Conservation (phyloP, 345 rosid species). For the Linum tenue region DNA sequence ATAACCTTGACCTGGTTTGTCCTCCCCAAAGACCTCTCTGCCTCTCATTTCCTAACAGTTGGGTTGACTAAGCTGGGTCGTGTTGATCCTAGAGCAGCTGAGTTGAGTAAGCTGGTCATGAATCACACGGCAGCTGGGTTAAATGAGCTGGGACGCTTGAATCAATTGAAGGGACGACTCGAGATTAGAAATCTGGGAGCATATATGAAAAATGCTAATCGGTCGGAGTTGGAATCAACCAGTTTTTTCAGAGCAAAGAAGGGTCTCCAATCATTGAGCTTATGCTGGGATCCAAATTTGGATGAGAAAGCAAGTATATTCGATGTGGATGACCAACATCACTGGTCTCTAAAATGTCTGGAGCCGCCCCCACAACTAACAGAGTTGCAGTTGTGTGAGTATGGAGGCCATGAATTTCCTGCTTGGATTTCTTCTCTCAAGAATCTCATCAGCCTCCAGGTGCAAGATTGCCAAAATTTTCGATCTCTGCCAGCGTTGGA, state of each 20-base stretch:
- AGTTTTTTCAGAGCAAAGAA: slow-evolving; percentile 2
- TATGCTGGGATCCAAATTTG: background rate
- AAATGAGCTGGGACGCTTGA: background rate
- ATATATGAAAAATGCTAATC: background rate
- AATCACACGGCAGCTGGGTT: background rate
- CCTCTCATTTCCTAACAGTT: background rate
- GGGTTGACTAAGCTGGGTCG: background rate
- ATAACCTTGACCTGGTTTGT: background rate
- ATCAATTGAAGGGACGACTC: slow-evolving; percentile 5
- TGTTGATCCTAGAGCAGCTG: too few species aligned
- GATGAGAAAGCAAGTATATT: background rate
- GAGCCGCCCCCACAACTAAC: background rate
- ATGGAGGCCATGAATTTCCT: slow-evolving; percentile 1
- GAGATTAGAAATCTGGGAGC: background rate
- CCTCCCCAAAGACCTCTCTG: background rate
- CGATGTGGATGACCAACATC: background rate
- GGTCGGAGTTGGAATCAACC: background rate
- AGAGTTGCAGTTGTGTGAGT: background rate
- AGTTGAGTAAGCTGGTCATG: too few species aligned
- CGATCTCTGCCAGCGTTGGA: background rate
- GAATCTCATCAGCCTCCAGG: background rate
- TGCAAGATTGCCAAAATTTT: slow-evolving; percentile 3
- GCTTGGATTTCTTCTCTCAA: slow-evolving; percentile 5
- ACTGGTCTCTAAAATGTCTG: background rate
- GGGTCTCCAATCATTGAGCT: background rate